phyloP scores from a whole-genome alignment of 257 asterid species.

The Lantana camara region DNA sequence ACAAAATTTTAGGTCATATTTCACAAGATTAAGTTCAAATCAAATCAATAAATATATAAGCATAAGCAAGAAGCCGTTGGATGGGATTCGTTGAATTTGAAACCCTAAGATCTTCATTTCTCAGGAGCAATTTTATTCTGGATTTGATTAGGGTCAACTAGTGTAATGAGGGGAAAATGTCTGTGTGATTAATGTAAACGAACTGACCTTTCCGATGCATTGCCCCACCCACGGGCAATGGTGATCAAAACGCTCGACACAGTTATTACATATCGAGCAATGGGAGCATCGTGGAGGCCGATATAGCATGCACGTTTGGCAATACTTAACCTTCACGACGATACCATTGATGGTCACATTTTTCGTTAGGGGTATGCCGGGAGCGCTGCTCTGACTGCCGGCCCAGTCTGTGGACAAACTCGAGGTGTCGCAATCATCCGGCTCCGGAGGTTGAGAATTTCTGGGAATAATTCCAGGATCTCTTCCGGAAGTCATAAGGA shows the following conservation, averaged over 20 bases:
- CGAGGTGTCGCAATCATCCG: slow-evolving; percentile 38
- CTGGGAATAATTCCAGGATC: slow-evolving; percentile 91
- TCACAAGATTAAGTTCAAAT: neutral
- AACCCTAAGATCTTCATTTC: no score
- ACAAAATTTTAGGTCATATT: slow-evolving; percentile 7
- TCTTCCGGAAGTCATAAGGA: slow-evolving; percentile 62
- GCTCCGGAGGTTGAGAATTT: slow-evolving; percentile 52
- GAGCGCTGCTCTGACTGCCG: slow-evolving; percentile 33
- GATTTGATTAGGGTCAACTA: no score
- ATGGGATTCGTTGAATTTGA: no score
- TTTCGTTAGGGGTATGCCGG: slow-evolving; percentile 46
- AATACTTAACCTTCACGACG: slow-evolving; percentile 63
- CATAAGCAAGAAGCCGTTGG: no score
- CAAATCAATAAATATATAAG: neutral
- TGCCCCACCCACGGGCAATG: slow-evolving; percentile 96
- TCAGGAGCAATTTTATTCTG: no score
- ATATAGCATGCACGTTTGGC: slow-evolving; percentile 77
- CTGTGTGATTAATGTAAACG: no score
- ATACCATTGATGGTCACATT: slow-evolving; percentile 65
- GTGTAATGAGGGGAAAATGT: no score
- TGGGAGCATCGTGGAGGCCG: slow-evolving; percentile 90
- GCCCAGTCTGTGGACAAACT: slow-evolving; percentile 41
- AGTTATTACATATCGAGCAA: slow-evolving; percentile 79
- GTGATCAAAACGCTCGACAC: slow-evolving; percentile 84
- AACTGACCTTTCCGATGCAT: slow-evolving; percentile 75